Conservation (phyloP, 192 early-diverging fungal species). For the Dimargaris cristalligena region DNA sequence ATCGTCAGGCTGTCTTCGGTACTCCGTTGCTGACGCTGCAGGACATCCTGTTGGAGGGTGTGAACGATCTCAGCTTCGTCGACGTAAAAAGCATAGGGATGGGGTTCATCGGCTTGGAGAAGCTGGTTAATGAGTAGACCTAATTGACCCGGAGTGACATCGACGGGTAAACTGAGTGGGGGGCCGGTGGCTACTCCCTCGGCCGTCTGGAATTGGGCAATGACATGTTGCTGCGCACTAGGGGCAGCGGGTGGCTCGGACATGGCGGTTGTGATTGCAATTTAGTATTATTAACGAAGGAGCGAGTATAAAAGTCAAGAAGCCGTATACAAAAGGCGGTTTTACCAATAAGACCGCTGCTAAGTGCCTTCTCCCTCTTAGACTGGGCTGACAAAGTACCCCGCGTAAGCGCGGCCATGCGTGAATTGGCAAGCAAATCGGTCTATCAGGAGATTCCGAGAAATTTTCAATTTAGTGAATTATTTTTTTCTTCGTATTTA, state of each 20-base stretch:
- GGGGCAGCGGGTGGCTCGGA: too few relatives aligned
- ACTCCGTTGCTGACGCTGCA: slow-evolving; percentile 54
- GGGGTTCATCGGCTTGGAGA: slow-evolving; percentile 57
- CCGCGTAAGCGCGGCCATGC: too few relatives aligned
- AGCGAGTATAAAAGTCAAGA: too few relatives aligned
- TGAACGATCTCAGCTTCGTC: slow-evolving; percentile 65
- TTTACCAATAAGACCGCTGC: too few relatives aligned
- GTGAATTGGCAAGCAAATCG: too few relatives aligned
- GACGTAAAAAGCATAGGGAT: slow-evolving; percentile 89
- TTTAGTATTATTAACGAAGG: background rate
- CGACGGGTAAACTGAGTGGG: slow-evolving; percentile 72
- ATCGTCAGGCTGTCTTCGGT: slow-evolving; percentile 84
- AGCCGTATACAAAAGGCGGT: too few relatives aligned
- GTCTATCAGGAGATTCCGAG: too few relatives aligned
- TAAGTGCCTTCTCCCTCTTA: too few relatives aligned
- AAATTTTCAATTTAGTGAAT: too few relatives aligned
- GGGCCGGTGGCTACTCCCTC: slow-evolving; percentile 69
- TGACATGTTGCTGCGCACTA: slow-evolving; percentile 24
- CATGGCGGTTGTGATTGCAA: background rate
- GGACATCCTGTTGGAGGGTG: slow-evolving; percentile 60
- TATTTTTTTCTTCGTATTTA: too few relatives aligned
- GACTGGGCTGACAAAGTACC: too few relatives aligned
- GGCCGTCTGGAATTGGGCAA: slow-evolving; percentile 66
- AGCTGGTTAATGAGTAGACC: slow-evolving; percentile 80
- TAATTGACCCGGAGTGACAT: slow-evolving; percentile 72